Conservation (phyloP, 2,329 filamentous ascomycete species). For the Claviceps arundinis region DNA sequence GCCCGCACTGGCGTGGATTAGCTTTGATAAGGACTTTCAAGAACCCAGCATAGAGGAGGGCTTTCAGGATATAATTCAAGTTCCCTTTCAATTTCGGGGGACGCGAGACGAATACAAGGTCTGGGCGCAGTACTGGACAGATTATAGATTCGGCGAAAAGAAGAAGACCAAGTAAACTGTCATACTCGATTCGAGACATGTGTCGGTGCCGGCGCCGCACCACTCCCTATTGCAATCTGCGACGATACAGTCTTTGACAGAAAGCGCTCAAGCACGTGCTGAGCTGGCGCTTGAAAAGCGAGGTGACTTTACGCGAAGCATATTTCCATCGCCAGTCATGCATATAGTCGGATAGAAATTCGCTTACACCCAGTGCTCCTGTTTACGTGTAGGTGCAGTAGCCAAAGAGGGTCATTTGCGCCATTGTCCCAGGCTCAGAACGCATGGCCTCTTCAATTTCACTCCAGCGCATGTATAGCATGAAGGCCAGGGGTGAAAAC, state of each 20-base stretch:
- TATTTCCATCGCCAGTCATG: too few species aligned
- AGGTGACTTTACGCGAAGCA: too few species aligned
- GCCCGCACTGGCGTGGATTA: conserved; percentile 67
- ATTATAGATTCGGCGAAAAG: conserved; percentile 6
- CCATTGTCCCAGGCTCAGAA: too few species aligned
- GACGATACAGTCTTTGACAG: not conserved
- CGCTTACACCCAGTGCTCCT: too few species aligned
- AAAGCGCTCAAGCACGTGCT: not conserved
- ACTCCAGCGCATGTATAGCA: not conserved
- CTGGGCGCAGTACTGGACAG: conserved; percentile 72
- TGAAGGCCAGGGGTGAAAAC: not conserved
- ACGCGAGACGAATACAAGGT: conserved; percentile 51
- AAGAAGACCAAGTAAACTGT: not conserved
- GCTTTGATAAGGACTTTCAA: conserved; percentile 60
- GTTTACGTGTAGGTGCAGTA: too few species aligned
- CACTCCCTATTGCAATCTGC: not conserved
- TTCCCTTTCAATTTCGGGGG: conserved; percentile 67
- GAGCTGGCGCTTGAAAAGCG: not conserved
- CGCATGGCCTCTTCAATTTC: too few species aligned
- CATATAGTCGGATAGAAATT: too few species aligned
- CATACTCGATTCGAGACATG: not conserved
- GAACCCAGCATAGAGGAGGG: conserved; percentile 64
- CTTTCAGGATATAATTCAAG: conserved; percentile 63
- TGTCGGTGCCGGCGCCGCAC: not conserved
- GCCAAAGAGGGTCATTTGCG: too few species aligned